Base-by-base conservation (phyloP, 768 basidiomycete species). In the Tulasnella sp. region DNA sequence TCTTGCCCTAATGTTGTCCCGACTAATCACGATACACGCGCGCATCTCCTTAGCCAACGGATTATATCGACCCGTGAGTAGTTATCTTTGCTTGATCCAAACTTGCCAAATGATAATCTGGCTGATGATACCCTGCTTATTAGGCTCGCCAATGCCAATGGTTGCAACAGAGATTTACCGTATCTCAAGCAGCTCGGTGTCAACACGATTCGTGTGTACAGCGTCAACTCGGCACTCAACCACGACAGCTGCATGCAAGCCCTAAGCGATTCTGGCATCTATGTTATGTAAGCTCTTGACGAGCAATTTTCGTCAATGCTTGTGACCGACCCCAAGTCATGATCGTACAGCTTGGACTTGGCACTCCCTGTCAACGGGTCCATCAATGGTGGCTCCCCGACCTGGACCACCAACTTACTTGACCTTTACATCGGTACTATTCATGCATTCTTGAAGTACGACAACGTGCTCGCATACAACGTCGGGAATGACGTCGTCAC, bases 401-500 rank as follows among this genome's bases (percentile, higher is more conserved):
- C 92, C 0, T 97, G 96, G 96, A 88, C 92, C 0, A 93, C 93
- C 8, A 93, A 91, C 83, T 86, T 97, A 24, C 86, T 94, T 42
- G 89, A 95, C 84, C 88, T 90, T 80, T 98, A 97, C 85, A 88
- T 92, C 80, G 84, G 84, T 36, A 97, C 95, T 38, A 93, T 97
- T 82, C 88, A 94, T 81, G 87, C 87, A 0, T 97, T 97, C 87
- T 88, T 88, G 83, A 91, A 93, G 84, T 98, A 97, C 82, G 91
- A 94, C 87, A 98, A 98, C 82, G 90, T 98, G 21, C 87, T 97
- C 78, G 96, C 92, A 16, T 97, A 89, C 86, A 97, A 97, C 83
- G 88, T 98, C 80, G 96, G 95, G 27, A 98, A 98, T 83, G 96
- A 97, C 82, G 88, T 90, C 40, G 86, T 90, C 81, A 93, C 91